A percentile compares a stretch with the other conserved stretches of the same genome.
Evolutionary conservation across 1,284 basidiomycete species (phyloP).

Genomic region (Farysia itapuensis): DNA sequence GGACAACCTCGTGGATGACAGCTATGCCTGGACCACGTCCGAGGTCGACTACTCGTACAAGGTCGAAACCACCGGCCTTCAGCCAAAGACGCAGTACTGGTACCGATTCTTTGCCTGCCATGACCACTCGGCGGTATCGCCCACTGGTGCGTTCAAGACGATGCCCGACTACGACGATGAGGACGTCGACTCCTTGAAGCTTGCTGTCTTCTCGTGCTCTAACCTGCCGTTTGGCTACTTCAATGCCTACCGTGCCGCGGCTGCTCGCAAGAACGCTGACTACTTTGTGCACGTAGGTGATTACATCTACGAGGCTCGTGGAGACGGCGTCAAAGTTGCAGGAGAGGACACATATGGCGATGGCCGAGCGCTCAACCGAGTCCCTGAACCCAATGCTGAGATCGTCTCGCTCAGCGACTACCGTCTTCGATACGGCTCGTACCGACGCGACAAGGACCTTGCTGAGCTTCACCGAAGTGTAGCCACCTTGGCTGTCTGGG

Average conservation of each 20-base stretch:
- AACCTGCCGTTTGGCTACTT: slow-evolving; percentile 68
- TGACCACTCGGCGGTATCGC: slow-evolving; percentile 47
- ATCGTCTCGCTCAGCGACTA: slow-evolving; percentile 70
- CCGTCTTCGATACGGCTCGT: slow-evolving; percentile 67
- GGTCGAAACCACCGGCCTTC: slow-evolving; percentile 66
- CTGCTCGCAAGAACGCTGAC: slow-evolving; percentile 66
- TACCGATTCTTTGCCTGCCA: slow-evolving; percentile 68
- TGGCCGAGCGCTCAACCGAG: slow-evolving; percentile 55
- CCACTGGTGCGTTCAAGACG: slow-evolving; percentile 65
- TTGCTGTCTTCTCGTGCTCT: slow-evolving; percentile 69
- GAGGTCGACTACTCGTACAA: slow-evolving; percentile 70
- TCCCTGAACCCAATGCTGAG: slow-evolving; percentile 63
- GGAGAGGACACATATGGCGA: slow-evolving; percentile 55
- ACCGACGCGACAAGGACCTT: slow-evolving; percentile 57
- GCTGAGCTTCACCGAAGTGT: slow-evolving; percentile 9
- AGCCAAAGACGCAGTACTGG: slow-evolving; percentile 68
- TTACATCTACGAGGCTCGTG: slow-evolving; percentile 62
- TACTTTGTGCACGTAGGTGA: slow-evolving; percentile 70
- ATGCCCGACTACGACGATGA: slow-evolving; percentile 40
- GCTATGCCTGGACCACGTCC: slow-evolving; percentile 67
- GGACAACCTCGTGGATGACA: slow-evolving; percentile 62
- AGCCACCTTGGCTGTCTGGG: slow-evolving; percentile 58
- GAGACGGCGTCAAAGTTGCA: slow-evolving; percentile 19
- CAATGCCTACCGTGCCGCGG: slow-evolving; percentile 70
- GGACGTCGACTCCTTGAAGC: slow-evolving; percentile 63